Base-by-base conservation (phyloP, 139 green algal genomes). In the Astrephomene gubernaculifera region DNA sequence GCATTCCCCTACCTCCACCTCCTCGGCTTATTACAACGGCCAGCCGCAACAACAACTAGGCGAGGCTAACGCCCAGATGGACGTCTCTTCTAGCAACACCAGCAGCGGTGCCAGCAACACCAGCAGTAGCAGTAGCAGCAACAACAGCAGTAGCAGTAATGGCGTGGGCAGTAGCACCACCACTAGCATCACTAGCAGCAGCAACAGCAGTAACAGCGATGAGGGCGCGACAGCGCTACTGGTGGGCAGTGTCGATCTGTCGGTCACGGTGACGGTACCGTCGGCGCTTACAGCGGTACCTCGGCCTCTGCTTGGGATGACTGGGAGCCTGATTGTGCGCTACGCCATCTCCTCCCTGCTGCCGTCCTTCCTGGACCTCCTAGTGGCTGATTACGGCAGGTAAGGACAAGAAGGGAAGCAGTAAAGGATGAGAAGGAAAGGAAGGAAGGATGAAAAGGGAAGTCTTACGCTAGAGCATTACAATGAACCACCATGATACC, bases 301-400 rank as follows among this genome's bases (percentile, higher is more conserved):
- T 1, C 83, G 86, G 29, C 89, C 89, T 5, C 71, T 92, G 67
- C 68, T 92, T 44, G 78, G 76, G 12, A 85, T 81, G 27, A 86
- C 89, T 21, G 89, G 79, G 19, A 60, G 76, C 38, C 44, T 92
- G n/a, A 79, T 92, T 0, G 89, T 86, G 3, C 81, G 81, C 65
- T 80, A 90, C 29, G 86, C 82, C 24, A 87, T 92, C 71, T 76
- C 86, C 54, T 82, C 82, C 17, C 78, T 92, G 67, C 54, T 92
- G 71, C 89, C 89, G 1, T 78, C 64, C 54, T 92, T 92, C 39
- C 44, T 92, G 65, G 89, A 84, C 45, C 64, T 84, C 31, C 63
- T 84, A 25, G 61, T 21, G 31, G 43, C 78, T 22, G 78, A 84
- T 44, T 84, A 84, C 63, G 63, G 63, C 61, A 74, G 78, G 78